Evolutionary conservation across 2,329 filamentous ascomycete species (phyloP).

Genomic region (Colletotrichum acutatum): DNA sequence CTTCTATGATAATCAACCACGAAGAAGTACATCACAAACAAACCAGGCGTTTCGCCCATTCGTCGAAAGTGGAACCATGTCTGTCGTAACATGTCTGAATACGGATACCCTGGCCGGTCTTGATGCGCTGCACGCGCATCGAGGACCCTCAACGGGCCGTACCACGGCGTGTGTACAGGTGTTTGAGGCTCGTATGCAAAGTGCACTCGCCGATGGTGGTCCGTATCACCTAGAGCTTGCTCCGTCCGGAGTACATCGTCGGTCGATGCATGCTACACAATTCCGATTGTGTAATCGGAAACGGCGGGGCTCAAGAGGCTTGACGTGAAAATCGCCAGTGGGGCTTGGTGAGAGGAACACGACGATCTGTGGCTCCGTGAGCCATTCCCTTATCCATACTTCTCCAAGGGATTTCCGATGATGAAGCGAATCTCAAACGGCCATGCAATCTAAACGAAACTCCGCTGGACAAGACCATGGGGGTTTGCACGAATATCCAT

Average conservation of each 20-base stretch:
- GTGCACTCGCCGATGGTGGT: conserved; percentile 3
- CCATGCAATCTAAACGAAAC: conserved; percentile 19
- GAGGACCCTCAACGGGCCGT: conserved; percentile 14
- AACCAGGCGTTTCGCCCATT: conserved; percentile 25
- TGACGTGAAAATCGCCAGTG: neutral
- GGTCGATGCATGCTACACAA: conserved; percentile 17
- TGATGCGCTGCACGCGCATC: conserved; percentile 9
- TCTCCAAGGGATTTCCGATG: neutral
- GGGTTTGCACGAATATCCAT: conserved; percentile 10
- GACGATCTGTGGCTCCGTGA: neutral
- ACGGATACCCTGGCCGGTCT: conserved; percentile 1
- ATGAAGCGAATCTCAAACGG: conserved; percentile 6
- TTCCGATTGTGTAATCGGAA: neutral
- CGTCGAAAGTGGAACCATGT: neutral
- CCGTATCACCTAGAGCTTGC: neutral
- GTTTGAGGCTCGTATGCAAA: neutral
- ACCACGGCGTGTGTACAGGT: neutral
- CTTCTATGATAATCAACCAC: neutral
- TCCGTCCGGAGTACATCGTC: neutral
- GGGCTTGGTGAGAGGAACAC: neutral
- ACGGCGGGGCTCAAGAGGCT: neutral
- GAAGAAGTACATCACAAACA: neutral
- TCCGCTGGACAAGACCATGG: conserved; percentile 1
- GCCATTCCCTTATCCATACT: neutral
- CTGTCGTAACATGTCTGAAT: neutral